Evolutionary conservation across 2,329 filamentous ascomycete species (phyloP), one percentile per base, ranked within the genome.

Genomic region (Eutypella sp.): DNA sequence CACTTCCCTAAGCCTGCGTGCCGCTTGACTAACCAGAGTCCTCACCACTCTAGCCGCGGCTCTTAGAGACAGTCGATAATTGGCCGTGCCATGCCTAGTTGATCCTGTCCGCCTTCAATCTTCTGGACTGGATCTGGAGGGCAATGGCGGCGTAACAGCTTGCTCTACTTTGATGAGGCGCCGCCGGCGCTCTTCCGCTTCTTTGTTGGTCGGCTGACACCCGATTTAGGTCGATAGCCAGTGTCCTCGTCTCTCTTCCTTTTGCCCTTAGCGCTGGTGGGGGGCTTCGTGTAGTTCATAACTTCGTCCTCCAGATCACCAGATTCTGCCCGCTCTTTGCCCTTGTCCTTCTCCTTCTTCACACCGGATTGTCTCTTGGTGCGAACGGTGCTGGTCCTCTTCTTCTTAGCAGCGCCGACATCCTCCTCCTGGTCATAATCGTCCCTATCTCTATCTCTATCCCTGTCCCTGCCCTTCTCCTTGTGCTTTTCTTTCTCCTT

Each of bases 151-250:
- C 7, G 31, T 16, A 34, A 16, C 31, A 34, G 18, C 15, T n/a
- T n/a, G 18, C 31, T 15, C 36, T 39, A 39, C 36, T 39, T 39
- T 10, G 18, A 22, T 6, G 36, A 39, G 19, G 36, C 36, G 36
- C 19, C 36, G 19, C 36, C 36, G 10, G 19, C 36, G 54, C 77
- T 79, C 71, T 78, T 81, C 4, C 77, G 70, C 70, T 80, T 82
- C 68, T 82, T 82, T 0, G 67, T 64, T 16, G 76, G 75, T 33
- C 77, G 68, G 31, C 69, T 73, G 2, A 69, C 70, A 2, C 78
- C 79, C 3, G 75, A 74, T 52, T 81, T 79, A 3, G 79, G 78
- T 47, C 78, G 71, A 58, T 83, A 83, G 4, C 79, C 78, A 0
- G 67, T 63, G 50, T 84, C 80, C 7, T 82, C 80, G 27, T 81